Conservation (phyloP, 805 yeast genomes). For the Spencermartinsiella europaea region DNA sequence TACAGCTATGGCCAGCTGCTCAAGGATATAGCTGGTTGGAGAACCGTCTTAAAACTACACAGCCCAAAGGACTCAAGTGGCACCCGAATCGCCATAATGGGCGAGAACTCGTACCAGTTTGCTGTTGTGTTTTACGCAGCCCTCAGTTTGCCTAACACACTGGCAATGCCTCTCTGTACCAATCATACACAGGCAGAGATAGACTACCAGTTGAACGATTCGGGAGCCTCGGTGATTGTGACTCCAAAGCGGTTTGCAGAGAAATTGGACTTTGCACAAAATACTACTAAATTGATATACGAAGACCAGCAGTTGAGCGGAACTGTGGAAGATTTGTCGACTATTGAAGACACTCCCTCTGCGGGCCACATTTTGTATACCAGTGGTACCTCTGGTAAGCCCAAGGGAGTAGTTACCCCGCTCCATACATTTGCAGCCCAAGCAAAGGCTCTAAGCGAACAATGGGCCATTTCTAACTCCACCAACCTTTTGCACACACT, state of each 20-base stretch:
- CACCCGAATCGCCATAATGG: conserved; percentile 31
- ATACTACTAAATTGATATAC: conserved; percentile 14
- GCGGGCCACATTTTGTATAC: conserved; percentile 32
- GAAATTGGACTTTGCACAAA: conserved; percentile 19
- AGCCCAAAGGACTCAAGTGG: conserved; percentile 7
- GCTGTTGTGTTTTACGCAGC: conserved; percentile 26
- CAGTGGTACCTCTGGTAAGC: conserved; percentile 34
- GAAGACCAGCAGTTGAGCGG: conserved; percentile 17
- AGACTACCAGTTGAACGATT: conserved; percentile 28
- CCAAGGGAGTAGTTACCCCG: conserved; percentile 33
- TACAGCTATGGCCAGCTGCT: conserved; percentile 29
- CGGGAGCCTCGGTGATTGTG: conserved; percentile 26
- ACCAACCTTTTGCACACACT: conserved; percentile 30
- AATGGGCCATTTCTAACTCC: conserved; percentile 26
- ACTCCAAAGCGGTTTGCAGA: conserved; percentile 26
- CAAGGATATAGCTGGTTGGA: conserved; percentile 26
- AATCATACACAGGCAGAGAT: conserved; percentile 31
- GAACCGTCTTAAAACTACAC: conserved; percentile 13
- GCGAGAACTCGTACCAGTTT: conserved; percentile 32
- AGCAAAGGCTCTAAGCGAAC: conserved; percentile 28
- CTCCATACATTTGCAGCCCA: conserved; percentile 29
- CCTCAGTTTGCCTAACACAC: conserved; percentile 26
- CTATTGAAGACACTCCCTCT: conserved; percentile 1
- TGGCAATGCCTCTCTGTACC: conserved; percentile 32
- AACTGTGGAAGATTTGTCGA: background rate